Evolutionary conservation across 2,329 filamentous ascomycete genomes (phyloP).

Genomic region (Microcera coccophila): DNA sequence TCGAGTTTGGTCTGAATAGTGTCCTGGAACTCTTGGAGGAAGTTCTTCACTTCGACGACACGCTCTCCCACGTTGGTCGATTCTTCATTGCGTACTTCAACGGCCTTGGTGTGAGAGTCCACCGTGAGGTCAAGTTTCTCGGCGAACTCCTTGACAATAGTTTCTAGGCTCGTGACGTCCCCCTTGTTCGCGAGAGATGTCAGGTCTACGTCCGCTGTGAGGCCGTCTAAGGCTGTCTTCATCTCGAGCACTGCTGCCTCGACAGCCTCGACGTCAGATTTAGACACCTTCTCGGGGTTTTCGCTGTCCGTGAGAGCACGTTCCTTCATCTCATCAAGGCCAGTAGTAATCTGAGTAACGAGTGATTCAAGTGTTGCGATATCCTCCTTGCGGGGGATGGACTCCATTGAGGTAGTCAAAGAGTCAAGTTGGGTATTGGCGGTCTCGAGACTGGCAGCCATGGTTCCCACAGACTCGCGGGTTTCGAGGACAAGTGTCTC

Average conservation of each 20-base stretch:
- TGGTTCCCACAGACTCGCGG: constrained; percentile 64
- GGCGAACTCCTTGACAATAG: constrained; percentile 67
- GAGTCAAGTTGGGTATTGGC: constrained; percentile 29
- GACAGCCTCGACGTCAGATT: constrained; percentile 77
- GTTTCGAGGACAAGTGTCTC: constrained; percentile 67
- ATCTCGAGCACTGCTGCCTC: constrained; percentile 80
- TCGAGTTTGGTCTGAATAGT: constrained; percentile 73
- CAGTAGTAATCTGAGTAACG: constrained; percentile 69
- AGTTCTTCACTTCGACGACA: constrained; percentile 71
- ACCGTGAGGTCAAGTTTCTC: constrained; percentile 65
- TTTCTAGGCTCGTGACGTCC: constrained; percentile 62
- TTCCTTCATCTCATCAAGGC: constrained; percentile 70
- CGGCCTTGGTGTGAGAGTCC: constrained; percentile 70
- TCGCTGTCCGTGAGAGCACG: constrained; percentile 51
- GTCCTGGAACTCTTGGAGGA: constrained; percentile 74
- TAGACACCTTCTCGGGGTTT: constrained; percentile 64
- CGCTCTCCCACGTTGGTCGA: constrained; percentile 73
- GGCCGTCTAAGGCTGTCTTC: constrained; percentile 71
- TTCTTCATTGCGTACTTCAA: constrained; percentile 81
- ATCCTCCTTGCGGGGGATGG: constrained; percentile 73
- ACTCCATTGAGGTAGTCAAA: constrained; percentile 61
- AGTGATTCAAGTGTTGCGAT: constrained; percentile 72
- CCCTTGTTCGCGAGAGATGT: constrained; percentile 70
- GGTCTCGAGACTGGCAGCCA: constrained; percentile 65
- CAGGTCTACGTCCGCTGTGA: constrained; percentile 63